Conservation (phyloP, 805 yeast genomes). For the Yamadazyma sp. region DNA sequence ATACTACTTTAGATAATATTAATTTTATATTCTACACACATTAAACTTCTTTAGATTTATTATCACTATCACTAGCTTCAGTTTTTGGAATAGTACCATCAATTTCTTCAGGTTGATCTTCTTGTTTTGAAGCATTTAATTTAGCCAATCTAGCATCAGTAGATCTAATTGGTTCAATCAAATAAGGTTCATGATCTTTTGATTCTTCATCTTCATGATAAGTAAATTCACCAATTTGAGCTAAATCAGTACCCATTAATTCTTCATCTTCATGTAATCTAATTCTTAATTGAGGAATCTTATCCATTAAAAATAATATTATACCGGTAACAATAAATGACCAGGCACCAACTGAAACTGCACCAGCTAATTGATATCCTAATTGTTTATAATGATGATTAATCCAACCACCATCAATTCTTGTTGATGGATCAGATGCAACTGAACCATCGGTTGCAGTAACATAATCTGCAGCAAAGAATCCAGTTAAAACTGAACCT, state of each 20-base stretch:
- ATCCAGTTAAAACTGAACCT: conserved; percentile 83
- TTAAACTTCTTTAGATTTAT: conserved; percentile 9
- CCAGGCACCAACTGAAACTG: conserved; percentile 69
- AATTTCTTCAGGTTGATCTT: conserved; percentile 8
- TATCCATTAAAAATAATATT: conserved; percentile 64
- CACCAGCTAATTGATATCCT: conserved; percentile 85
- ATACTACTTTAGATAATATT: too few relatives aligned
- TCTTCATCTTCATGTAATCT: conserved; percentile 87
- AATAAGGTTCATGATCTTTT: conserved; percentile 39
- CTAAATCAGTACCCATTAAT: conserved; percentile 80
- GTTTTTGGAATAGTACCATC: conserved; percentile 15
- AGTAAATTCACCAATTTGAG: conserved; percentile 89
- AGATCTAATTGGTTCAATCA: conserved; percentile 79
- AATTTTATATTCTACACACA: background rate
- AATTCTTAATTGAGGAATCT: conserved; percentile 71
- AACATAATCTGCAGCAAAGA: conserved; percentile 89
- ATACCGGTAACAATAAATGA: conserved; percentile 70
- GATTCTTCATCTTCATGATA: conserved; percentile 54
- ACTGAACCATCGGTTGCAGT: conserved; percentile 76
- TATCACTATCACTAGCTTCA: conserved; percentile 16
- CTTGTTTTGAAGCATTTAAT: conserved; percentile 24
- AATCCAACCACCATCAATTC: conserved; percentile 82
- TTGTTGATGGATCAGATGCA: conserved; percentile 20
- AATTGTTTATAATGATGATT: conserved; percentile 80
- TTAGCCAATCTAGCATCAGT: conserved; percentile 37